phyloP scores from a whole-genome alignment of 2,329 filamentous ascomycete genomes.

The Biscogniauxia marginata region DNA sequence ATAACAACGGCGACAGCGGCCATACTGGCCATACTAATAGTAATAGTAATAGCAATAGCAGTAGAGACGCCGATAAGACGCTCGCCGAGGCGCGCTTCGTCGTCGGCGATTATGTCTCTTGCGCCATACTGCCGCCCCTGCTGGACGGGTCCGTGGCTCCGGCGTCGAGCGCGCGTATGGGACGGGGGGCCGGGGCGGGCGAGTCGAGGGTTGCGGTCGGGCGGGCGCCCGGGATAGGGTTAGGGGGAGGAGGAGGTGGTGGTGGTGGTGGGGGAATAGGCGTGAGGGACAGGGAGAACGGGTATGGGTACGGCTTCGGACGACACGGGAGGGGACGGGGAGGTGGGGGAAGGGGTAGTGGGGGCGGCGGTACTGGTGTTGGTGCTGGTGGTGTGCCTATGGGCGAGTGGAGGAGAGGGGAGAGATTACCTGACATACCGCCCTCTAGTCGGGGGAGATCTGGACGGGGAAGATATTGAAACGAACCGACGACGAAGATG shows the following conservation, averaged over 20 bases:
- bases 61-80: constrained; percentile 68
- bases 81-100: constrained; percentile 77
- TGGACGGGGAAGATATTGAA: constrained; percentile 44
- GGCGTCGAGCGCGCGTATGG: constrained; percentile 48
- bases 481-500: too few species aligned
- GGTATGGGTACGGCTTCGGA: constrained; percentile 38
- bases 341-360: constrained; percentile 35
- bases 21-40: constrained; percentile 29
- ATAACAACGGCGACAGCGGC: constrained; percentile 28
- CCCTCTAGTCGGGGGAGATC: constrained; percentile 38
- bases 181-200: constrained; percentile 39
- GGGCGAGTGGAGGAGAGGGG: constrained; percentile 68
- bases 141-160: constrained; percentile 73
- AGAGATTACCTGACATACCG: constrained; percentile 56
- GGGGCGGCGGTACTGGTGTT: constrained; percentile 39
- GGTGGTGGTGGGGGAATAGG: too few species aligned
- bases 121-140: constrained; percentile 74
- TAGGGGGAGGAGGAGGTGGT: constrained; percentile 28
- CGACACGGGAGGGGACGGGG: constrained; percentile 34
- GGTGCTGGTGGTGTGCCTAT: constrained; percentile 44
- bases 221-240: constrained; percentile 20
- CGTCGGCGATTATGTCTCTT: constrained; percentile 84
- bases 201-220: constrained; percentile 33
- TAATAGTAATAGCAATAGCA: constrained; percentile 29
- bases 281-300: constrained; percentile 43